Base-by-base conservation (phyloP, 192 early-diverging fungal species). In the Globomyces pollinis-pini region DNA sequence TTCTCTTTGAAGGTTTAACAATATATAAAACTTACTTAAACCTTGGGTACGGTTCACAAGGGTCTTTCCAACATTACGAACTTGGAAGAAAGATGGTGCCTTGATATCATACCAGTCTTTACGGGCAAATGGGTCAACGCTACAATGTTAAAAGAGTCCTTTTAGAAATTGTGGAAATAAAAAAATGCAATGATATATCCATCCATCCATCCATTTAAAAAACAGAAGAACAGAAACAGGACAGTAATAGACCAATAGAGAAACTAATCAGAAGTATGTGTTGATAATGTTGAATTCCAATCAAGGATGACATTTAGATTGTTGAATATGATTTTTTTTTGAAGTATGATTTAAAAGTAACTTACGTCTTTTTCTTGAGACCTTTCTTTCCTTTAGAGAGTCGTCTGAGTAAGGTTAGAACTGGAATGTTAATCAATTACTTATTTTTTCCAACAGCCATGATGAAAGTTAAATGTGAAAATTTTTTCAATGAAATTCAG, bases 51-150 rank as follows among this genome's bases (percentile, higher is more conserved):
- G 91, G 92, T 99, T 99, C 80, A 98, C 96, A 56, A 99, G 86
- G 65, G 96, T 99, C 87, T 99, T 99, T 67, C 96, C 96, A 60
- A 91, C 86, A 64, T 91, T 81, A 69, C 94, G 91, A 61, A 84
- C 84, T 60, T 90, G 87, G 72, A 99, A 99, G 74, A 93, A 86
- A 59, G 88, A 86, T 67, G 96, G 96, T 62, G 91, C 96, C 81
- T 95, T 96, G 84, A 99, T 85, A 75, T 96, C 93, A 75, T 97
- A 99, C 96, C 96, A 99, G 75, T 99, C 96, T 82, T 99, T 99
- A 64, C 96, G 90, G 82, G 90, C 89, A 88, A 97, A 99, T 74
- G 96, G 94, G 75, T 99, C 96, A 73, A 97, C 84, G 71, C 88
- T 92, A 75, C 15, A n/a, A n/a, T 15, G 44, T 47, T 47, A 47